Evolutionary conservation across 169 alveolate genomes (phyloP).

Genomic region (Theileria parva): DNA sequence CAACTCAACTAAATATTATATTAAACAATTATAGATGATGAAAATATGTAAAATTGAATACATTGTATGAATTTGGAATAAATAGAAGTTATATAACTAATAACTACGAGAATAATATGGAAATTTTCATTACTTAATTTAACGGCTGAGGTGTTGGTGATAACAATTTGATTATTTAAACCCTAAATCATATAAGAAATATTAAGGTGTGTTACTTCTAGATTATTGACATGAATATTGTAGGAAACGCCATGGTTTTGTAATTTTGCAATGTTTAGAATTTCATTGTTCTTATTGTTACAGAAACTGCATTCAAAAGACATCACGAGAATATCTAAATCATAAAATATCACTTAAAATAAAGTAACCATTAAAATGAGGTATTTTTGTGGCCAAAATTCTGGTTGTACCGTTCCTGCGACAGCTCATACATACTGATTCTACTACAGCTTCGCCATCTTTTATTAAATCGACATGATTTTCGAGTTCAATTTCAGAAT

Average conservation of each 20-base stretch:
- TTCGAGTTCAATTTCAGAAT: slow-evolving; percentile 1
- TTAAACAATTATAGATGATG: background rate
- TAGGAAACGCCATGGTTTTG: slow-evolving; percentile 90
- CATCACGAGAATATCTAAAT: slow-evolving; percentile 76
- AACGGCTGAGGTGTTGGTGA: slow-evolving; percentile 28
- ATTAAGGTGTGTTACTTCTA: slow-evolving; percentile 21
- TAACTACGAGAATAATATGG: slow-evolving; percentile 21
- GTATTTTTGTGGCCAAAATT: slow-evolving; percentile 85
- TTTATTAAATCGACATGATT: background rate
- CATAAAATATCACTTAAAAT: background rate
- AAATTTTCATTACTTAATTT: slow-evolving; percentile 27
- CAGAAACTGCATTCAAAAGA: slow-evolving; percentile 93
- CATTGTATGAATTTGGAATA: background rate
- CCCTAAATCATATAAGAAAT: slow-evolving; percentile 50
- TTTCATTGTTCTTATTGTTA: slow-evolving; percentile 90
- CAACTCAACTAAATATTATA: slow-evolving; percentile 80
- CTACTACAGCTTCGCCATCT: slow-evolving; percentile 67
- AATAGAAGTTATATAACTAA: slow-evolving; percentile 79
- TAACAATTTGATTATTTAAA: slow-evolving; percentile 89
- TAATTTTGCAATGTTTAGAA: slow-evolving; percentile 89
- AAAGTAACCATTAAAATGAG: slow-evolving; percentile 86
- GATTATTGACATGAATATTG: slow-evolving; percentile 75
- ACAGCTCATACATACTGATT: slow-evolving; percentile 88
- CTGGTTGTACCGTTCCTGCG: slow-evolving; percentile 87
- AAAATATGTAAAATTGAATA: background rate